Percentiles rank a stretch among this genome's conserved stretches.
These are phyloP conservation scores for Ophiostoma himal-ulmi DNA, from an alignment of 2,329 filamentous ascomycete species.

Conservation along the genomic window DNA sequence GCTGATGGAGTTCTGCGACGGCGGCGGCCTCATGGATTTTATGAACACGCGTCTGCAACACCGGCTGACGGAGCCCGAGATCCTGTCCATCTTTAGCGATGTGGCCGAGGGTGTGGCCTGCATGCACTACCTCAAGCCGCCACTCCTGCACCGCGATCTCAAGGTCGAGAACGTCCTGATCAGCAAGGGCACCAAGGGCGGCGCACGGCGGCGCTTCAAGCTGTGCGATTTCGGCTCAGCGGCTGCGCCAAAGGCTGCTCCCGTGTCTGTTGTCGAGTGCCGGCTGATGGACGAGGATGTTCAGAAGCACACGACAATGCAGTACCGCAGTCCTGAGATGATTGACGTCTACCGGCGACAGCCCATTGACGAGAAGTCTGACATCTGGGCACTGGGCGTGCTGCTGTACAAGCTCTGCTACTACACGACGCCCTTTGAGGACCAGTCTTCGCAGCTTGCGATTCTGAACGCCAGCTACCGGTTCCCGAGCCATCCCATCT, in stretches of 20 bases:
- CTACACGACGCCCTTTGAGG: slow-evolving; percentile 97
- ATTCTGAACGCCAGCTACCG: slow-evolving; percentile 94
- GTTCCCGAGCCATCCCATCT: slow-evolving; percentile 79
- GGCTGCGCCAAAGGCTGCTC: slow-evolving; percentile 74
- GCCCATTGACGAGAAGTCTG: slow-evolving; percentile 96
- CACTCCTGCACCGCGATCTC: slow-evolving; percentile 84
- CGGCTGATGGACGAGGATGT: slow-evolving; percentile 93
- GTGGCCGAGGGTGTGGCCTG: slow-evolving; percentile 93
- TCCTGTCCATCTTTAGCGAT: slow-evolving; percentile 93
- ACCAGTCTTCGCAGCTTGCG: slow-evolving; percentile 83
- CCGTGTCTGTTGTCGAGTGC: slow-evolving; percentile 80
- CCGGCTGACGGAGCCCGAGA: slow-evolving; percentile 93
- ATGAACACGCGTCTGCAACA: slow-evolving; percentile 99
- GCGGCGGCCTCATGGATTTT: slow-evolving; percentile 94
- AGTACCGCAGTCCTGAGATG: slow-evolving; percentile 98
- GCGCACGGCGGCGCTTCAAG: slow-evolving; percentile 74
- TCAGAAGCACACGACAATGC: slow-evolving; percentile 92
- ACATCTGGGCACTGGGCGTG: slow-evolving; percentile 96
- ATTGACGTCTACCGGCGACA: slow-evolving; percentile 95
- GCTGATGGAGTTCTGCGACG: slow-evolving; percentile 95
- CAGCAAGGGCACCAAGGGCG: slow-evolving; percentile 42
- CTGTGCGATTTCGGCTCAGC: slow-evolving; percentile 97
- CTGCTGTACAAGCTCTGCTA: slow-evolving; percentile 97
- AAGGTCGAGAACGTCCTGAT: slow-evolving; percentile 99
- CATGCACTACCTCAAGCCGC: slow-evolving; percentile 97